These are phyloP conservation scores for Fusarium albidum DNA, from an alignment of 2,329 filamentous ascomycete species.

Conservation along the genomic window DNA sequence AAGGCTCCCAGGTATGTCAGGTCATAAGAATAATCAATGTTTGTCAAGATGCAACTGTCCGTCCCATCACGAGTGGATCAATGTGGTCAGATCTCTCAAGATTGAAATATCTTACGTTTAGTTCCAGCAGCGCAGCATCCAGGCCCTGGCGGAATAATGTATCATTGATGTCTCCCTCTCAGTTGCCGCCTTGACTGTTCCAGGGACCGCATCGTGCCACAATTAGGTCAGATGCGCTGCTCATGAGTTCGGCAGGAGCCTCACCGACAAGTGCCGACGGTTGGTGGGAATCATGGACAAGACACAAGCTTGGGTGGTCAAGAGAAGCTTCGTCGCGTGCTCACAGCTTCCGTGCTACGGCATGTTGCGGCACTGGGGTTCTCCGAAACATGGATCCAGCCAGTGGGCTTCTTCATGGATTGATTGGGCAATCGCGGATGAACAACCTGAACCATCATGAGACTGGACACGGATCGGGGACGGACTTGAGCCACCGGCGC, in stretches of 20 bases:
- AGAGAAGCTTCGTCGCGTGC: constrained; percentile 2
- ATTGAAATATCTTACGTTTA: constrained; percentile 9
- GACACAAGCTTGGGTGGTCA: neutral
- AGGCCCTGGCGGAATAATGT: neutral
- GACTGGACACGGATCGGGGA: constrained; percentile 2
- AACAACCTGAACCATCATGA: neutral
- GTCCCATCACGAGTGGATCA: constrained; percentile 7
- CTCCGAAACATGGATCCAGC: constrained; percentile 8
- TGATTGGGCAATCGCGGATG: constrained; percentile 3
- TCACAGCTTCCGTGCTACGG: neutral
- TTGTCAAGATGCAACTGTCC: neutral
- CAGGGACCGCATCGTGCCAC: constrained; percentile 9
- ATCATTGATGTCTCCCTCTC: constrained; percentile 1
- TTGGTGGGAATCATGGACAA: neutral
- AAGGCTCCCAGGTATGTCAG: neutral
- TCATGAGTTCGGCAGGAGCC: constrained; percentile 16
- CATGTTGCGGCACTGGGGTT: neutral
- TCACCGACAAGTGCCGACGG: constrained; percentile 21
- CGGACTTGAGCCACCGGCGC: neutral
- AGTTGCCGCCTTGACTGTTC: neutral
- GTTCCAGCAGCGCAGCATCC: neutral
- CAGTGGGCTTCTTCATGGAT: constrained; percentile 1
- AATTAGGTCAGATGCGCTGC: constrained; percentile 9
- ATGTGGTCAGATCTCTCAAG: constrained; percentile 6
- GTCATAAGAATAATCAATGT: neutral